These are phyloP conservation scores for Naganishia albida DNA, from an alignment of 1,284 basidiomycete genomes.

Conservation along the genomic window DNA sequence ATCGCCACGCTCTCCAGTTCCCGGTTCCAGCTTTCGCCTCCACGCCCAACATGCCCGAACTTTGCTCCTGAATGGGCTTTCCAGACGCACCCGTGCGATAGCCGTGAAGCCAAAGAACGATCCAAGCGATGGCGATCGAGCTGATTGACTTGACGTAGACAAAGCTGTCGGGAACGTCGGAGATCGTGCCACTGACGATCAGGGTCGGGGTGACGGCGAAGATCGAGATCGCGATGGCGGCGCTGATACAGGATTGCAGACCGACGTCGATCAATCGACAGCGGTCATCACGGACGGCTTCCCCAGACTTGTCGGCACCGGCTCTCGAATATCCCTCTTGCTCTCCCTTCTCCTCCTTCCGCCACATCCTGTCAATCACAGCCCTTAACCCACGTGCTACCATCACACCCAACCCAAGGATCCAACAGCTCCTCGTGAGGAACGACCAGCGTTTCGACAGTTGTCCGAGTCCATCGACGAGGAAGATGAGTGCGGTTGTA, in stretches of 20 bases:
- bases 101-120: not conserved
- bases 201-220: not conserved
- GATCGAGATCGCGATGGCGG: no score
- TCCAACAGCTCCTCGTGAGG: not conserved
- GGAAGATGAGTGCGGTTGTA: not conserved
- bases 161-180: not conserved
- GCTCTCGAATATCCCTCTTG: no score
- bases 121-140: not conserved
- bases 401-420: not conserved
- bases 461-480: conserved; percentile 5
- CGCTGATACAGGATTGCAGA: no score
- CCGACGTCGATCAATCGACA: not conserved
- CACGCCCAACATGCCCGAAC: no score
- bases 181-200: not conserved
- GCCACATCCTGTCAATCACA: no score
- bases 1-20: not conserved
- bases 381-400: not conserved
- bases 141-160: not conserved
- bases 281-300: not conserved
- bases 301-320: not conserved
- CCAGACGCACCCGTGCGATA: no score
- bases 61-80: no score
- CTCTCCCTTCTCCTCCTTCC: no score
- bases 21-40: not conserved
- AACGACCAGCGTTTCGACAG: conserved; percentile 5